Conservation (phyloP, 1,139 yeast species). For the Arxiozyma telluris region DNA sequence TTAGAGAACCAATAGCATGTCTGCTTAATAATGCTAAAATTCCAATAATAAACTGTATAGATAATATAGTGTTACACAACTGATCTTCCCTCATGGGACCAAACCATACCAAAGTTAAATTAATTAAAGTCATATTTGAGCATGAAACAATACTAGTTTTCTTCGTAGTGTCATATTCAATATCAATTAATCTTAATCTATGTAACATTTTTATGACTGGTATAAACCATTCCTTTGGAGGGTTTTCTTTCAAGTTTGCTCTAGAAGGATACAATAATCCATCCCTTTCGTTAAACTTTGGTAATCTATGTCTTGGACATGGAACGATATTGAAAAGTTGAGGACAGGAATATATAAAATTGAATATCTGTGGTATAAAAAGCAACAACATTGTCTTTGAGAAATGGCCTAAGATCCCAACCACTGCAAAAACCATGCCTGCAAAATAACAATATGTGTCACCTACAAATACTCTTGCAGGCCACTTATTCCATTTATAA, state of each 20-base stretch:
- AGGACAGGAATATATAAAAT: constrained; percentile 82
- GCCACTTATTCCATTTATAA: constrained; percentile 76
- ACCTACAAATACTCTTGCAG: constrained; percentile 90
- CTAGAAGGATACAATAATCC: constrained; percentile 73
- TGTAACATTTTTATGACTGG: constrained; percentile 29
- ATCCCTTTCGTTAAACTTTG: constrained; percentile 56
- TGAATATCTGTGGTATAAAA: constrained; percentile 82
- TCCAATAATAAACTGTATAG: constrained; percentile 58
- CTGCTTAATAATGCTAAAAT: constrained; percentile 58
- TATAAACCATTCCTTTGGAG: constrained; percentile 30
- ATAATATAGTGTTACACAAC: constrained; percentile 52
- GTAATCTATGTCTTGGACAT: constrained; percentile 93
- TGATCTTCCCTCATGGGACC: constrained; percentile 86
- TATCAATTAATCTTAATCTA: constrained; percentile 41
- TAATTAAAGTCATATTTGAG: constrained; percentile 81
- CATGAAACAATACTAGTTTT: constrained; percentile 34
- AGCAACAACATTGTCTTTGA: constrained; percentile 82
- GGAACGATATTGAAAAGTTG: constrained; percentile 80
- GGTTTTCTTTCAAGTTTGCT: constrained; percentile 37
- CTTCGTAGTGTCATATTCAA: constrained; percentile 24
- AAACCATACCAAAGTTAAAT: constrained; percentile 68
- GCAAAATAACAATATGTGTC: constrained; percentile 97
- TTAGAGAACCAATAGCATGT: constrained; percentile 76
- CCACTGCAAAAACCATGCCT: constrained; percentile 97
- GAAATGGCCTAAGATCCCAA: constrained; percentile 92